Evolutionary conservation across 1,284 basidiomycete species (phyloP).

Genomic region (Quambalaria eucalypti): DNA sequence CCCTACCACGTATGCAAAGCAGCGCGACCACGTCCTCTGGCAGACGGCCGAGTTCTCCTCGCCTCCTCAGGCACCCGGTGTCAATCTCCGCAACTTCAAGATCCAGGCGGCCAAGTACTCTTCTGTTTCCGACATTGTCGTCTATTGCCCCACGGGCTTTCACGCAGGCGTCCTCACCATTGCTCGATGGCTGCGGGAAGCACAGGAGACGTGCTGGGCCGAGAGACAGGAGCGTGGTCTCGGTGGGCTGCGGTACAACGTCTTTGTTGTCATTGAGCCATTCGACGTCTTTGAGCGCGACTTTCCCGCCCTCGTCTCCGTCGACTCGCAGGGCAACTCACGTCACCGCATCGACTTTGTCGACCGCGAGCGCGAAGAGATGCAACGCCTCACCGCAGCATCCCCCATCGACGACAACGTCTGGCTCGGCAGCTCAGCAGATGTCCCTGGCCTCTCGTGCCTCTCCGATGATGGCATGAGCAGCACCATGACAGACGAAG

Average conservation of each 20-base stretch:
- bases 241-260: conserved; percentile 65
- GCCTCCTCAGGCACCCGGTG: conserved; percentile 25
- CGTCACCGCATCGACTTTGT: conserved; percentile 51
- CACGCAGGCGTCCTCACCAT: conserved; percentile 27
- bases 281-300: conserved; percentile 53
- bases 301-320: conserved; percentile 52
- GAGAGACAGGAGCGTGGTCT: conserved; percentile 55
- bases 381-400: conserved; percentile 74
- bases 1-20: background rate
- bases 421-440: conserved; percentile 48
- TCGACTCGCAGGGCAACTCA: conserved; percentile 51
- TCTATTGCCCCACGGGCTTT: conserved; percentile 56
- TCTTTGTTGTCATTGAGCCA: conserved; percentile 68
- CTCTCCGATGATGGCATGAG: no score
- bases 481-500: conserved; percentile 8
- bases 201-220: conserved; percentile 28
- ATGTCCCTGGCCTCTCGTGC: conserved; percentile 20
- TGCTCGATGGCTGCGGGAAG: conserved; percentile 33
- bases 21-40: conserved; percentile 7
- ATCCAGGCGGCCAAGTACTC: conserved; percentile 63
- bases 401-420: conserved; percentile 63
- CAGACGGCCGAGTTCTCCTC: conserved; percentile 16
- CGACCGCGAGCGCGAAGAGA: conserved; percentile 70
- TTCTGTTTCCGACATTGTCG: conserved; percentile 74
- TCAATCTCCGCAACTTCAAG: conserved; percentile 40